Conservation (phyloP, 495 filamentous ascomycete species). For the Talaromyces adpressus region DNA sequence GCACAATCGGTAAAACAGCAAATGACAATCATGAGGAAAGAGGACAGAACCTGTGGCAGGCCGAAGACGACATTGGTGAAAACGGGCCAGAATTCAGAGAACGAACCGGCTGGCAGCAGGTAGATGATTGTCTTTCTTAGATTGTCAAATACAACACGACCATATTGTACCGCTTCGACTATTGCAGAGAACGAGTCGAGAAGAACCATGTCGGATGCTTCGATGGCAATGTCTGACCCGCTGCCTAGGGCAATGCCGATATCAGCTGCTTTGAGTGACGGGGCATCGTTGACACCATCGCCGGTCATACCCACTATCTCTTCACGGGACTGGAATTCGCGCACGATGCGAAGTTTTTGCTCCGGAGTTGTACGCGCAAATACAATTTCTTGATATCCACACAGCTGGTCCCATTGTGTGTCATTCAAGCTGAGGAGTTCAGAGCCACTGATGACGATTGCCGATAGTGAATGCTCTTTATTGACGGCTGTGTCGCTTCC, state of each 20-base stretch:
- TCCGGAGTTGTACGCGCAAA: conserved; percentile 68
- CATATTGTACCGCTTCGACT: conserved; percentile 57
- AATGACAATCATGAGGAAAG: conserved; percentile 67
- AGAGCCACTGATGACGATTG: conserved; percentile 35
- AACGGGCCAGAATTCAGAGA: conserved; percentile 71
- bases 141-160: conserved; percentile 48
- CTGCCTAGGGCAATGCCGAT: conserved; percentile 62
- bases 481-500: not conserved
- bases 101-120: conserved; percentile 57
- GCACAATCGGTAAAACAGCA: conserved; percentile 61
- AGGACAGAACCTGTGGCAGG: conserved; percentile 57
- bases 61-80: conserved; percentile 67
- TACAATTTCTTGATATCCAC: conserved; percentile 55
- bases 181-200: conserved; percentile 63
- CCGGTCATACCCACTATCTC: conserved; percentile 71
- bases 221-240: conserved; percentile 55
- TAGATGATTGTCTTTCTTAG: conserved; percentile 56
- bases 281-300: conserved; percentile 66
- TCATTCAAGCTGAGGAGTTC: conserved; percentile 54
- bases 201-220: conserved; percentile 85
- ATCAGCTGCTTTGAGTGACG: conserved; percentile 56
- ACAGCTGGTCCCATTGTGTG: conserved; percentile 50
- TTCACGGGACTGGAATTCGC: conserved; percentile 51
- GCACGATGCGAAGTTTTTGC: conserved; percentile 69
- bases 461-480: not conserved